Conservation (phyloP, 2,329 filamentous ascomycete species). For the Apiospora marii region DNA sequence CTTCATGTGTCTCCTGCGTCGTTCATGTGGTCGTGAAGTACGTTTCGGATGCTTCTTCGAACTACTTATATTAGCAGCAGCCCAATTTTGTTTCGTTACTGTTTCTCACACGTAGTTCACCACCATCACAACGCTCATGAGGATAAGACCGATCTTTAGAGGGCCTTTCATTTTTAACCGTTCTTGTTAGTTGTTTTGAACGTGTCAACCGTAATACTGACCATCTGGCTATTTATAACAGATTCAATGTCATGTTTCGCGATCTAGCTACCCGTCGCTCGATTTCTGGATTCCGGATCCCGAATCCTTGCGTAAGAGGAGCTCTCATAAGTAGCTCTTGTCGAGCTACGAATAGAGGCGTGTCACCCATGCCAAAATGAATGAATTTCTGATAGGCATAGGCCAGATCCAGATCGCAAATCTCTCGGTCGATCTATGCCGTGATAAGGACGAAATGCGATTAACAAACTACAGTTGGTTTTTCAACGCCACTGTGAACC, state of each 20-base stretch:
- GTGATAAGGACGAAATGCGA: too few relatives aligned
- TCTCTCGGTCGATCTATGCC: too few relatives aligned
- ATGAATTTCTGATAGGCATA: not conserved
- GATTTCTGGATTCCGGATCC: not conserved
- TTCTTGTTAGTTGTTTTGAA: not conserved
- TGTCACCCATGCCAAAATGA: not conserved
- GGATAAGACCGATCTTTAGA: slow-evolving; percentile 9
- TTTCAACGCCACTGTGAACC: too few relatives aligned
- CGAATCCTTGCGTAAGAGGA: not conserved
- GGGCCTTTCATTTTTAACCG: not conserved
- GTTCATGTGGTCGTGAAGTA: not conserved
- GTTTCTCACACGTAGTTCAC: not conserved
- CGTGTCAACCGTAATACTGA: not conserved
- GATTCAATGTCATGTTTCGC: not conserved
- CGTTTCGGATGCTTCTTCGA: not conserved
- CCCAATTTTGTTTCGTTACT: not conserved
- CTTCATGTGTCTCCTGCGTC: not conserved
- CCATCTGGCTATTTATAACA: slow-evolving; percentile 1
- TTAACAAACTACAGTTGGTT: too few relatives aligned
- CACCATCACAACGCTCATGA: not conserved
- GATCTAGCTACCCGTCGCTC: not conserved
- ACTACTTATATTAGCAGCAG: not conserved
- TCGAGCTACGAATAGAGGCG: slow-evolving; percentile 1
- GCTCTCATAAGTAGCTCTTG: not conserved
- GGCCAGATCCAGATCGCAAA: too few relatives aligned